These are phyloP conservation scores for Teratosphaeria pseudoeucalypti DNA, from an alignment of 2,329 filamentous ascomycete genomes.

Conservation along the genomic window DNA sequence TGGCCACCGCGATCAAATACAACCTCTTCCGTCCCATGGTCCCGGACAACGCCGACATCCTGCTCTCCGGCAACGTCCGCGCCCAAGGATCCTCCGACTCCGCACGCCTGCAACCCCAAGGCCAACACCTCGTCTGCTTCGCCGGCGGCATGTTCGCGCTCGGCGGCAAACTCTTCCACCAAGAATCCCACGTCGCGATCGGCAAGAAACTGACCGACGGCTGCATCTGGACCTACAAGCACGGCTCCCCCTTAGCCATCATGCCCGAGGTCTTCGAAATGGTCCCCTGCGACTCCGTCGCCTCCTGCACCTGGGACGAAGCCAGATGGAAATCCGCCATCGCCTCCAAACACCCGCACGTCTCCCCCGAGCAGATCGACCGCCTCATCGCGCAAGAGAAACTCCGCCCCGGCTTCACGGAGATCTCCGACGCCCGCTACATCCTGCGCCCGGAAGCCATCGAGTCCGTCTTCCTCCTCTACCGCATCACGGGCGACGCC, in stretches of 20 bases:
- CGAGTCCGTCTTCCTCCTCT: slow-evolving; percentile 52
- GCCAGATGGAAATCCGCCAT: slow-evolving; percentile 38
- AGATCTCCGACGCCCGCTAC: slow-evolving; percentile 35
- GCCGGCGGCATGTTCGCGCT: slow-evolving; percentile 53
- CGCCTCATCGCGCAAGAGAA: slow-evolving; percentile 29
- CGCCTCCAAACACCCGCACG: slow-evolving; percentile 12
- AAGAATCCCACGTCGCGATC: slow-evolving; percentile 44
- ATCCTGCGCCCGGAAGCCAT: slow-evolving; percentile 47
- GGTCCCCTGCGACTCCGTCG: slow-evolving; percentile 34
- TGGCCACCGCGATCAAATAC: slow-evolving; percentile 33
- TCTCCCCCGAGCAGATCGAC: slow-evolving; percentile 7
- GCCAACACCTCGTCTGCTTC: slow-evolving; percentile 50
- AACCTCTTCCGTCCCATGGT: slow-evolving; percentile 42
- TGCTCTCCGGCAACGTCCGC: slow-evolving; percentile 35
- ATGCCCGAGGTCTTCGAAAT: slow-evolving; percentile 52
- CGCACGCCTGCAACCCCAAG: slow-evolving; percentile 32
- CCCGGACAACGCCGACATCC: slow-evolving; percentile 35
- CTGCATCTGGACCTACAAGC: slow-evolving; percentile 53
- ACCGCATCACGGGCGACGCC: slow-evolving; percentile 48
- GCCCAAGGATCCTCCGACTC: neutral
- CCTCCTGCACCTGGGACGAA: slow-evolving; percentile 45
- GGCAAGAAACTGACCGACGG: slow-evolving; percentile 49
- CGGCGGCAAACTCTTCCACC: slow-evolving; percentile 46
- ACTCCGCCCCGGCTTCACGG: slow-evolving; percentile 34
- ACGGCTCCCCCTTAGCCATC: slow-evolving; percentile 43